phyloP scores from a whole-genome alignment of 1,139 yeast species.

The Hyphopichia pseudoburtonii region DNA sequence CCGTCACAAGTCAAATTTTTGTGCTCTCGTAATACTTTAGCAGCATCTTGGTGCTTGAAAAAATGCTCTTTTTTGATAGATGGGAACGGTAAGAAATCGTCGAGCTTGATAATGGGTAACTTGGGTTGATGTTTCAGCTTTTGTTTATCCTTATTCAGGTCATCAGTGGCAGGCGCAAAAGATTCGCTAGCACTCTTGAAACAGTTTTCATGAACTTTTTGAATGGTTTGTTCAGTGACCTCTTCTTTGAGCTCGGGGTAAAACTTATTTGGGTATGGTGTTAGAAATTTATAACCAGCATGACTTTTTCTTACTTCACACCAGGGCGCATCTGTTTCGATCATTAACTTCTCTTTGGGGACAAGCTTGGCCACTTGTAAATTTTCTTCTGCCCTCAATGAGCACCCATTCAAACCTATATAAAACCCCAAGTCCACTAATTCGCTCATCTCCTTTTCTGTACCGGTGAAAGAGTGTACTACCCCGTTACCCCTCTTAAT shows the following conservation, averaged over 20 bases:
- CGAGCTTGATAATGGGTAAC: conserved; percentile 26
- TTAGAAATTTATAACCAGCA: conserved; percentile 61
- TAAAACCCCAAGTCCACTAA: conserved; percentile 61
- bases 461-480: conserved; percentile 93
- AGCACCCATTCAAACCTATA: conserved; percentile 90
- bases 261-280: conserved; percentile 53
- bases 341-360: conserved; percentile 68
- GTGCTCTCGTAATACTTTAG: conserved; percentile 14
- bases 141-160: not conserved
- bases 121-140: conserved; percentile 5
- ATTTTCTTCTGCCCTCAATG: conserved; percentile 76
- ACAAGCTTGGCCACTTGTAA: conserved; percentile 61
- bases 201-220: not conserved
- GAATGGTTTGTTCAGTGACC: conserved; percentile 1
- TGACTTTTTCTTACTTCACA: conserved; percentile 88
- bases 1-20: conserved; percentile 6
- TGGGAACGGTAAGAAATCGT: conserved; percentile 60
- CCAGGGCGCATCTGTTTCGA: conserved; percentile 99
- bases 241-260: conserved; percentile 41
- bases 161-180: not conserved
- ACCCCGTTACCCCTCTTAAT: conserved; percentile 55
- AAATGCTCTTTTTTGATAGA: conserved; percentile 65
- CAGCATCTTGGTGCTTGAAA: conserved; percentile 29
- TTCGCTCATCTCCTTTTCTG: conserved; percentile 55
- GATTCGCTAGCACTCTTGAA: no score